Percentiles rank a stretch among this genome's conserved stretches.
Conservation (phyloP, 345 rosid genomes). For the Laguncularia racemosa region DNA sequence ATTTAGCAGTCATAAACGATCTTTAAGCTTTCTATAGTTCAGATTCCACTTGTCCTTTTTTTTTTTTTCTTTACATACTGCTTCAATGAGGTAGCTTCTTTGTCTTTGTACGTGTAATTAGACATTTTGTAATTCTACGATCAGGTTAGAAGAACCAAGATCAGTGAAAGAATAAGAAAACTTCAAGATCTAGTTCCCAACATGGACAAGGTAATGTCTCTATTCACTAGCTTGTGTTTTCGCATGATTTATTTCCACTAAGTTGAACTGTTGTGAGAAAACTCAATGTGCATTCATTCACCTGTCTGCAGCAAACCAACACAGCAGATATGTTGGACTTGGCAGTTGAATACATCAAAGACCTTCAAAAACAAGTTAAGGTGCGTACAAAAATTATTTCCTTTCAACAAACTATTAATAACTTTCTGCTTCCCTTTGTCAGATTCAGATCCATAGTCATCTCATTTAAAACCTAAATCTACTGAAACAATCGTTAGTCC, state of each 20-base stretch:
- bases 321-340: conserved; percentile 71
- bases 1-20: not conserved
- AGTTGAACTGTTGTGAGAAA: not conserved
- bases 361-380: conserved; percentile 58
- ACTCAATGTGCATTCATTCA: conserved; percentile 1
- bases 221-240: not conserved
- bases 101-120: not conserved
- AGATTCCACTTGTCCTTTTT: too few relatives aligned
- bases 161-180: conserved; percentile 59
- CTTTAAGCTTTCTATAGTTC: too few relatives aligned
- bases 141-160: conserved; percentile 61
- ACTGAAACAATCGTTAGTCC: too few relatives aligned
- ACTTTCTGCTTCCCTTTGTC: too few relatives aligned
- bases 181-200: conserved; percentile 61
- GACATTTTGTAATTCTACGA: not conserved
- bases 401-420: not conserved
- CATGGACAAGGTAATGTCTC: conserved; percentile 52
- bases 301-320: conserved; percentile 48
- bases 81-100: too few relatives aligned
- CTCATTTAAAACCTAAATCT: too few relatives aligned
- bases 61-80: too few relatives aligned
- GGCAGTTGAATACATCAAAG: conserved; percentile 65
- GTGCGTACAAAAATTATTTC: conserved; percentile 17
- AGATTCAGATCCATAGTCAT: too few relatives aligned
- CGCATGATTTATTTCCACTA: too few relatives aligned